Conservation (phyloP, 345 rosid genomes). For the Euphorbia tirucalli region DNA sequence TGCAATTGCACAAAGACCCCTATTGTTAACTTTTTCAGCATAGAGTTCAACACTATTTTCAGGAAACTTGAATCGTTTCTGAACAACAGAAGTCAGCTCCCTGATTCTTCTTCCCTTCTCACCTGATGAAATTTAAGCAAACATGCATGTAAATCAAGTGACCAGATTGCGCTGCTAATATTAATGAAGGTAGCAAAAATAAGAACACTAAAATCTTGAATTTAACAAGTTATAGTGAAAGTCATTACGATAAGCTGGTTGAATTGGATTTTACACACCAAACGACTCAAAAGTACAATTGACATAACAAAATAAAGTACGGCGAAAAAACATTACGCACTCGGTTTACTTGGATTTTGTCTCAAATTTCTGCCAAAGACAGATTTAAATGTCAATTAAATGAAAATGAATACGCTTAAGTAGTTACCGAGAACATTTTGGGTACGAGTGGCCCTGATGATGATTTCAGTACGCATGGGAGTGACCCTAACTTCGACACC, state of each 20-base stretch:
- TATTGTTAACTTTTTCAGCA: constrained; percentile 36
- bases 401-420: neutral
- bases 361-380: neutral
- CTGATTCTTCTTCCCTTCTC: constrained; percentile 33
- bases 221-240: too few species aligned
- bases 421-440: constrained; percentile 32
- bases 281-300: neutral
- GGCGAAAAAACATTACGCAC: neutral
- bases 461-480: constrained; percentile 37
- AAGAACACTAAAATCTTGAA: neutral
- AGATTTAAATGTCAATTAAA: neutral
- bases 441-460: constrained; percentile 37
- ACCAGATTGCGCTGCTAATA: too few species aligned
- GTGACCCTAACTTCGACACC: constrained; percentile 38
- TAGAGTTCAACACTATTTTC: constrained; percentile 36
- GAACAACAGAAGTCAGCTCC: constrained; percentile 32
- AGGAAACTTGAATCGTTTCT: constrained; percentile 35
- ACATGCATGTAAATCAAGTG: too few species aligned
- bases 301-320: neutral
- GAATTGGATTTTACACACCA: too few species aligned
- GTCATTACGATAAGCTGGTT: too few species aligned
- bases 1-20: constrained; percentile 39
- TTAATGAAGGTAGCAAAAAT: neutral
- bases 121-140: too few species aligned
- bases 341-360: neutral